Percentiles rank a stretch among this genome's conserved stretches.
phyloP scores from a whole-genome alignment of 106 monocot genomes.

The Dioscorea zingiberensis region DNA sequence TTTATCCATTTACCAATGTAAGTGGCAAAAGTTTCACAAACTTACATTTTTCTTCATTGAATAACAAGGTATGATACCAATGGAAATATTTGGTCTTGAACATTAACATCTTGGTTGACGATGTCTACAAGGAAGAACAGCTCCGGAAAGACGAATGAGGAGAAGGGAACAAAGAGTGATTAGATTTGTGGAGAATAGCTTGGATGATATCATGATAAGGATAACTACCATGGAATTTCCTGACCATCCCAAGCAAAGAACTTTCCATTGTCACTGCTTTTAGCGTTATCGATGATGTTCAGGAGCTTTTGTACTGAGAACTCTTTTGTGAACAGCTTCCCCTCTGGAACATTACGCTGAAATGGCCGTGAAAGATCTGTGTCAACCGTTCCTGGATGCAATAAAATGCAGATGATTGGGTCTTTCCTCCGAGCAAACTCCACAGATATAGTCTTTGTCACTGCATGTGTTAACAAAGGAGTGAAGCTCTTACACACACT shows the following conservation, averaged over 20 bases:
- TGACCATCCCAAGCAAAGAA: constrained; percentile 98
- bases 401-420: constrained; percentile 75
- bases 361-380: constrained; percentile 91
- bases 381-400: constrained; percentile 98
- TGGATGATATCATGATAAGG: no score
- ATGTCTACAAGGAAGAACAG: no score
- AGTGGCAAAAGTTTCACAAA: no score
- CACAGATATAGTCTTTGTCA: constrained; percentile 77
- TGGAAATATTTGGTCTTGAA: no score
- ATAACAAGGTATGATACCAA: no score
- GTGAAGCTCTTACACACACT: no score
- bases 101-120: no score
- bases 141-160: no score
- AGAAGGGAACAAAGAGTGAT: no score
- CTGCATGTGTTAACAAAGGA: constrained; percentile 27
- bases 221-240: constrained; percentile 71
- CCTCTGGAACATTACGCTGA: constrained; percentile 73
- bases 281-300: constrained; percentile 59
- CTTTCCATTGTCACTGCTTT: constrained; percentile 77
- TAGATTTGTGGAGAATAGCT: no score
- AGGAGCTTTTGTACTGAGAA: constrained; percentile 78
- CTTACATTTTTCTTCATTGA: no score
- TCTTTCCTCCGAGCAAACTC: constrained; percentile 82
- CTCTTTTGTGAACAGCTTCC: constrained; percentile 83
- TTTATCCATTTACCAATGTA: no score